Conservation (phyloP, 768 basidiomycete species). For the Coprinopsis cinerea region DNA sequence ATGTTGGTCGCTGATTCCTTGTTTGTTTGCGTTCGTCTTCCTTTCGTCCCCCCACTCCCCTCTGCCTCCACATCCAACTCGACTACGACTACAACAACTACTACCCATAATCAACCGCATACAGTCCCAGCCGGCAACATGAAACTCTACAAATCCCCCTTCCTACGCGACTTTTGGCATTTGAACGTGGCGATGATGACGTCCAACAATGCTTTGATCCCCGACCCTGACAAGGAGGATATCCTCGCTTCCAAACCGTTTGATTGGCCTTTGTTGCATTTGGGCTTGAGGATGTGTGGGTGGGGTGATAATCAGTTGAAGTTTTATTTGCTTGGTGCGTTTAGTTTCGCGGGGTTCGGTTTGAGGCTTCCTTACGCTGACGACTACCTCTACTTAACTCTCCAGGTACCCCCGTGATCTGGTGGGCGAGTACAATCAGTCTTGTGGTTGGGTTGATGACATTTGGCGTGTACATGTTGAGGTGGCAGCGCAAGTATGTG, state of each 20-base stretch:
- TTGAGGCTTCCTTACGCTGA: background rate
- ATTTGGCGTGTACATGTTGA: constrained; percentile 66
- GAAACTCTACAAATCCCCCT: constrained; percentile 85
- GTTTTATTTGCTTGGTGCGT: constrained; percentile 90
- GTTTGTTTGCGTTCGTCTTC: background rate
- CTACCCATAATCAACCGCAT: too few relatives aligned
- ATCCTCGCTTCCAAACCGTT: constrained; percentile 88
- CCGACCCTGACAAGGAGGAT: constrained; percentile 98
- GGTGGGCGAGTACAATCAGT: constrained; percentile 78
- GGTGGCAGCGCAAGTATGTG: constrained; percentile 81
- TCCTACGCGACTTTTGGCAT: constrained; percentile 97
- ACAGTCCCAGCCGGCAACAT: constrained; percentile 81
- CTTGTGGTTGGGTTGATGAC: constrained; percentile 48
- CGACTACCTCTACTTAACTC: constrained; percentile 39
- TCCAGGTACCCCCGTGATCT: constrained; percentile 89
- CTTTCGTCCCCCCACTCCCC: background rate
- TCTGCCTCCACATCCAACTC: too few relatives aligned
- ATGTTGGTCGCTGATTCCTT: background rate
- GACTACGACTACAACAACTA: too few relatives aligned
- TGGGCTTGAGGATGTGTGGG: constrained; percentile 95
- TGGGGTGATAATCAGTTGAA: constrained; percentile 87
- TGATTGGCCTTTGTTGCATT: constrained; percentile 90
- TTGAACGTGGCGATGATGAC: constrained; percentile 99
- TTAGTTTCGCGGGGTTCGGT: constrained; percentile 73
- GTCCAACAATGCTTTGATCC: constrained; percentile 95